phyloP scores from a whole-genome alignment of 768 basidiomycete genomes.

The Termitomyces heimii region DNA sequence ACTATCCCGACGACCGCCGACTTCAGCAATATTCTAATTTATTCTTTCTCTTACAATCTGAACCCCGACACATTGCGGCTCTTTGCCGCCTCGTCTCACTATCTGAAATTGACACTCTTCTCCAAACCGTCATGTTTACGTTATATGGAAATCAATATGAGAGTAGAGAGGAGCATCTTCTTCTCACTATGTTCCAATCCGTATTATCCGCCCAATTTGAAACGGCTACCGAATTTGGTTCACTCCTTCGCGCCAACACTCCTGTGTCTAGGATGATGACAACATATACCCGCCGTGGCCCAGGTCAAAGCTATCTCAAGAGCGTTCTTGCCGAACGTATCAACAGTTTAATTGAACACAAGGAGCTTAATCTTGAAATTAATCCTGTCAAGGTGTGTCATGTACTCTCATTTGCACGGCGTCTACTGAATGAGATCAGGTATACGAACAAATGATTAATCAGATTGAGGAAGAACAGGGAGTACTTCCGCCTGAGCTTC shows the following conservation, averaged over 20 bases:
- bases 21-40: constrained; percentile 96
- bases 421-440: constrained; percentile 36
- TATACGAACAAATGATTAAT: constrained; percentile 99
- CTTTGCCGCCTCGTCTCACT: constrained; percentile 95
- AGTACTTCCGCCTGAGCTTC: constrained; percentile 82
- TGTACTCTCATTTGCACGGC: not conserved
- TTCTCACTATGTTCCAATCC: constrained; percentile 99
- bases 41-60: constrained; percentile 97
- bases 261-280: constrained; percentile 99
- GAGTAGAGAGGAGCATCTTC: constrained; percentile 94
- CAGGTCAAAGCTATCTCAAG: constrained; percentile 98
- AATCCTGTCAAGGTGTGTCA: constrained; percentile 88
- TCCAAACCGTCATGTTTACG: constrained; percentile 99
- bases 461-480: constrained; percentile 99
- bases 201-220: constrained; percentile 99
- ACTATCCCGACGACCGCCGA: constrained; percentile 92
- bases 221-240: constrained; percentile 98
- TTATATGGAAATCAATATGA: constrained; percentile 99
- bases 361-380: constrained; percentile 98
- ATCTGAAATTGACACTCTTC: constrained; percentile 95
- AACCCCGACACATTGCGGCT: constrained; percentile 94
- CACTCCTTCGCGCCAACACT: constrained; percentile 95
- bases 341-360: constrained; percentile 98
- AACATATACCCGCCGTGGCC: constrained; percentile 97
- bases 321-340: constrained; percentile 96